phyloP scores from a whole-genome alignment of 1,284 basidiomycete genomes.

The Mycosarcoma maydis region DNA sequence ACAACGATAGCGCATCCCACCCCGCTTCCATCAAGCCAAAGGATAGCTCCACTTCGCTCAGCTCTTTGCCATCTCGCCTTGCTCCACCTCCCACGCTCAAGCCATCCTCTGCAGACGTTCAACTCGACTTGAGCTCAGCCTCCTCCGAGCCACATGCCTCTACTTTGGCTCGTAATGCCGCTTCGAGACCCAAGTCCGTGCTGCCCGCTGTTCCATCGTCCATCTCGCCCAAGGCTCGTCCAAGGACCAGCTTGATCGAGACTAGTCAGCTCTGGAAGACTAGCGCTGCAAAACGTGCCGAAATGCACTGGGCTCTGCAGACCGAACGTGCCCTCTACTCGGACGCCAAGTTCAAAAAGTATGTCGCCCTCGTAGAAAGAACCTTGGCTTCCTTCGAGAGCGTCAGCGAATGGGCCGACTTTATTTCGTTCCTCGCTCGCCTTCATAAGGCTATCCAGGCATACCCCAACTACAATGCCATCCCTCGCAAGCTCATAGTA shows the following conservation, averaged over 20 bases:
- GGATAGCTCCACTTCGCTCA: constrained; percentile 43
- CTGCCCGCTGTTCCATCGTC: constrained; percentile 12
- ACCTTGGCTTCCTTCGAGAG: constrained; percentile 92
- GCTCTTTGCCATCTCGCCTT: constrained; percentile 40
- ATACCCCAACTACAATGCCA: constrained; percentile 89
- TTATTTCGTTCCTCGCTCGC: constrained; percentile 94
- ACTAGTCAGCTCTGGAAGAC: constrained; percentile 57
- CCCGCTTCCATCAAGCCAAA: constrained; percentile 16
- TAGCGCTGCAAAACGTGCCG: constrained; percentile 60
- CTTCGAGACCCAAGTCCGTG: constrained; percentile 7
- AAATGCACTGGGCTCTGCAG: constrained; percentile 62
- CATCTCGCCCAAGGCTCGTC: constrained; percentile 26
- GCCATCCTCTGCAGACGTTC: constrained; percentile 42
- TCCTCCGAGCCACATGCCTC: constrained; percentile 14
- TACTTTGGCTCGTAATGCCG: background rate
- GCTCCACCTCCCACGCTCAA: constrained; percentile 36
- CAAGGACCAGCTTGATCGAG: constrained; percentile 39
- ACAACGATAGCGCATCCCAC: constrained; percentile 18
- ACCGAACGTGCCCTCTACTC: constrained; percentile 60
- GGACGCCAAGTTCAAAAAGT: constrained; percentile 97
- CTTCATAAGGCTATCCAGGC: constrained; percentile 94
- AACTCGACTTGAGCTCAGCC: constrained; percentile 50
- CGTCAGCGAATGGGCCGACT: constrained; percentile 99
- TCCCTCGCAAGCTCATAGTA: constrained; percentile 92
- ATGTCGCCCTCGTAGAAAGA: constrained; percentile 87